Base-by-base conservation (phyloP, 371 early-diverging fungal species). In the Fennellomyces sp. region DNA sequence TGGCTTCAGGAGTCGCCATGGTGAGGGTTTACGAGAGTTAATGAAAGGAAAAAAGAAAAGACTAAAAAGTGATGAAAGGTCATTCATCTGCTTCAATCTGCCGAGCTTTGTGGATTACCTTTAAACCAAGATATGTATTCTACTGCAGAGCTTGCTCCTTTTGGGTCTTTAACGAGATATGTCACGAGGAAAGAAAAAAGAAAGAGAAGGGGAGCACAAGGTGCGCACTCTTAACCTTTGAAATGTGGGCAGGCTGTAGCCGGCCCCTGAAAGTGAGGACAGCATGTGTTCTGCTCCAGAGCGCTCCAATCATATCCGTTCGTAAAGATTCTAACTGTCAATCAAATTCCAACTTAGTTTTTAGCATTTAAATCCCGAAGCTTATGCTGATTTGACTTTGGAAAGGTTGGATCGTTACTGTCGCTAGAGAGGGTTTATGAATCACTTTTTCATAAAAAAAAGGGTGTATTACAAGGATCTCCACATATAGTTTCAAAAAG, bases 61-160 rank as follows among this genome's bases (percentile, higher is more conserved):
- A 21, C 7, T 5, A 45, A 45, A 45, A 25, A 25, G 17, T 45
- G 45, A 45, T 45, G 45, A 45, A 45, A 45, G 45, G 45, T 21
- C 12, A 45, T 45, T 45, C 45, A 45, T 45, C 45, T 45, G 41
- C 15, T 41, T 41, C 41, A 41, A 41, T 45, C 21, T 45, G 35
- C 8, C 35, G 35, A 33, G n/a, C n/a, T n/a, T n/a, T n/a, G n/a
- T n/a, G n/a, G n/a, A n/a, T 39, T 39, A 39, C 39, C 39, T 39
- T 39, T 39, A 39, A 39, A 5, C 33, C 8, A n/a, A n/a, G n/a
- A n/a, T n/a, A n/a, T n/a, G n/a, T n/a, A 5, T 39, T 39, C 13
- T 39, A 11, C 17, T 39, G n/a, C n/a, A n/a, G n/a, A n/a, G n/a
- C 17, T 35, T 35, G 35, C 35, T 35, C 35, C 35, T 35, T 35